Percentiles rank a stretch among this genome's conserved stretches.
Conservation (phyloP, 2,329 filamentous ascomycete genomes). For the Penicillium sp. region DNA sequence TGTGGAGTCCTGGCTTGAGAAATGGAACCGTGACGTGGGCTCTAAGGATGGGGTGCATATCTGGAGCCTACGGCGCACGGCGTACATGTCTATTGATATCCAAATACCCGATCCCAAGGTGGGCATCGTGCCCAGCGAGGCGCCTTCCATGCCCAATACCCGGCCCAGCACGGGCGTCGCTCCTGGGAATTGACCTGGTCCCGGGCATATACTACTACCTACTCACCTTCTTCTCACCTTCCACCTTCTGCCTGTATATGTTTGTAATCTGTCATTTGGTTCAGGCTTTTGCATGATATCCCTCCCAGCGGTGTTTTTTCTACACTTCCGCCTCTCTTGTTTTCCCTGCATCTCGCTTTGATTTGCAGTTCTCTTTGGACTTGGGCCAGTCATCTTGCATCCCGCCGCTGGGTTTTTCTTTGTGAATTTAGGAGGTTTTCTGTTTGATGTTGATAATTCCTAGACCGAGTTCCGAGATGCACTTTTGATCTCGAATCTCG, state of each 20-base stretch:
- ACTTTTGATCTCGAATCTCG: too few species aligned
- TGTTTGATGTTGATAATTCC: constrained; percentile 6
- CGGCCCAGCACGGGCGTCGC: constrained; percentile 32
- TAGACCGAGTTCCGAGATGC: too few species aligned
- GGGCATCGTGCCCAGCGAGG: constrained; percentile 39
- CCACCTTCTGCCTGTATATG: constrained; percentile 16
- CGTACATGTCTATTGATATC: constrained; percentile 65
- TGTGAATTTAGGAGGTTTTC: constrained; percentile 1
- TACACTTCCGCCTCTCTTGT: constrained; percentile 5
- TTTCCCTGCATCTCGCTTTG: constrained; percentile 1
- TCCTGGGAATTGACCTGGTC: constrained; percentile 10
- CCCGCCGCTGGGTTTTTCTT: constrained; percentile 8
- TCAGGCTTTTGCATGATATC: constrained; percentile 25
- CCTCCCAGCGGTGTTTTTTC: constrained; percentile 13
- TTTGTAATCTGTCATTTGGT: constrained; percentile 17
- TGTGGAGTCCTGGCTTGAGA: constrained; percentile 75
- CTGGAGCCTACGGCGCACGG: constrained; percentile 71
- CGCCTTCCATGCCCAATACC: constrained; percentile 31
- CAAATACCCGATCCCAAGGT: constrained; percentile 49
- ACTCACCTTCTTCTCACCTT: constrained; percentile 3
- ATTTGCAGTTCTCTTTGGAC: too few species aligned
- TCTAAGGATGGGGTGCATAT: constrained; percentile 62
- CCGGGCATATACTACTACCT: constrained; percentile 1
- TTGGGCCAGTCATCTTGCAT: constrained; percentile 12
- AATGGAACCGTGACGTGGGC: constrained; percentile 71